Base-by-base conservation (phyloP, 768 basidiomycete genomes). In the Pulveroboletus sp. region DNA sequence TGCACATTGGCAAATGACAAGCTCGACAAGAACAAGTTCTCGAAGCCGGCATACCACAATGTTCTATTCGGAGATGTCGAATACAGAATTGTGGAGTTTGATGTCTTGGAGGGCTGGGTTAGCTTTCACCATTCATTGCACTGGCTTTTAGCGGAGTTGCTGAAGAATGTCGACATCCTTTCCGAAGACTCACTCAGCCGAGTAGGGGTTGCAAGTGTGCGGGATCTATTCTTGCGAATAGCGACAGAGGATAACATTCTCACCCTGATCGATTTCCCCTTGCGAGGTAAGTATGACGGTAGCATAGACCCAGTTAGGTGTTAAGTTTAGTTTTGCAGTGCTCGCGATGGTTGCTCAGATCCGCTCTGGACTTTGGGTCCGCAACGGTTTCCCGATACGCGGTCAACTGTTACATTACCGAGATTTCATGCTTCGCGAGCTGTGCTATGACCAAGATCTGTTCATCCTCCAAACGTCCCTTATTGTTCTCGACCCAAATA, bases 371-470 rank as follows among this genome's bases (percentile, higher is more conserved):
- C 76, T 98, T 5, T 99, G 96, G 96, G 94, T 96, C 8, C 87
- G 95, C 47, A 99, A 99, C 59, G 96, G 96, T 4, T 90, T 93
- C 61, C 88, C 88, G 14, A 94, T 98, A 57, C 86, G 95, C 1
- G 93, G 93, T 0, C 96, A 98, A 66, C 76, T 93, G 5, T 78
- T 94, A 46, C 95, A 98, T 65, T 99, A 99, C 66, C 86, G 93
- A 26, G 95, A 98, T 65, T 93, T 92, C 68, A 87, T 89, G 80
- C 81, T 97, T 24, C 86, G 95, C 17, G 96, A 99, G 66, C 77
- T 93, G 6, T 96, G 95, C 61, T 94, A 95, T 63, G 96, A 99
- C 66, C 93, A 97, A 66, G 96, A 93, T 57, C 74, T 96, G 15
- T 93, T 85, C 74, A 80, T 95, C 52, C 77, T 98, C 3, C 94